Conservation (phyloP, 148 eudicot species). For the Gaultheria prostrata region DNA sequence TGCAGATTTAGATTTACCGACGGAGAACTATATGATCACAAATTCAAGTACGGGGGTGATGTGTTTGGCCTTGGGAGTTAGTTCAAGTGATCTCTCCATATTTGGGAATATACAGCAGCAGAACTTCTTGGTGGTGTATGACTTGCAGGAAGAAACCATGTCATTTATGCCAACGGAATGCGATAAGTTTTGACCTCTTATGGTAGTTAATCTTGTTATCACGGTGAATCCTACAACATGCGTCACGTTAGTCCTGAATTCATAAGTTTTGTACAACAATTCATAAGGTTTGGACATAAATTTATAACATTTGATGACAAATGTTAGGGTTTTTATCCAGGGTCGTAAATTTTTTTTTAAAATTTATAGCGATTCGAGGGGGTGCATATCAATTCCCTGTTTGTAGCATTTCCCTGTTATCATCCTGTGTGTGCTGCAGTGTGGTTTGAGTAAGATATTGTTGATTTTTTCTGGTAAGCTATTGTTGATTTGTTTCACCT, state of each 20-base stretch:
- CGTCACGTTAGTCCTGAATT: background rate
- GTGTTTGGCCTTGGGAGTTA: background rate
- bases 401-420: too few relatives aligned
- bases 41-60: background rate
- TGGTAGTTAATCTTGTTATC: background rate
- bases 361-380: background rate
- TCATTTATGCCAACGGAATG: background rate
- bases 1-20: too few relatives aligned
- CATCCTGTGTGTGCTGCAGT: background rate
- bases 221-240: too few relatives aligned
- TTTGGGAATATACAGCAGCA: background rate
- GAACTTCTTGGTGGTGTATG: background rate
- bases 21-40: too few relatives aligned
- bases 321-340: background rate
- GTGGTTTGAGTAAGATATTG: too few relatives aligned
- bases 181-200: background rate
- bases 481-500: too few relatives aligned
- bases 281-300: background rate
- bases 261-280: background rate
- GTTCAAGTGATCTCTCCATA: background rate
- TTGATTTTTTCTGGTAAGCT: too few relatives aligned
- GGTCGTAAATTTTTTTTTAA: background rate
- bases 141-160: background rate
- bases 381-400: background rate
- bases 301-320: background rate